Conservation (phyloP, 108 stramenopile species). For the Epithemia pelagica region DNA sequence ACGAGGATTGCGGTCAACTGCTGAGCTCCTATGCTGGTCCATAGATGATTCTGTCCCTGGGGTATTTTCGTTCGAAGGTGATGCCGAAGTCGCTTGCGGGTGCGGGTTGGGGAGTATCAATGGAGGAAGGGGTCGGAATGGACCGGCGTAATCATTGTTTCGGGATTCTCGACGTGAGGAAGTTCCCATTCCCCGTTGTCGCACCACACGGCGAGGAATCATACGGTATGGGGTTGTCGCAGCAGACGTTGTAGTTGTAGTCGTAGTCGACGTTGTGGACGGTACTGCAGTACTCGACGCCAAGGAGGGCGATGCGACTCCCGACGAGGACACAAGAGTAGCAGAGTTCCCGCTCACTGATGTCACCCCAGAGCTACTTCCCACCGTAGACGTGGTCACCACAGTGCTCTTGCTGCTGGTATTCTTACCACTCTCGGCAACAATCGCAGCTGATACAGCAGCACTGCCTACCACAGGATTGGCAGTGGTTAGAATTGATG, state of each 20-base stretch:
- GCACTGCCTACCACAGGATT: not conserved
- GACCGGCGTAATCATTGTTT: too few species aligned
- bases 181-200: conserved; percentile 3
- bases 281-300: not conserved
- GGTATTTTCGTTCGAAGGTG: conserved; percentile 21
- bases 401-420: too few species aligned
- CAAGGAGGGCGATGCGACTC: not conserved
- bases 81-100: conserved; percentile 17
- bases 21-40: too few species aligned
- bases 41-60: conserved; percentile 13
- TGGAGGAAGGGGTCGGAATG: too few species aligned
- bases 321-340: not conserved
- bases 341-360: too few species aligned
- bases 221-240: not conserved
- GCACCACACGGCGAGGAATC: conserved; percentile 15
- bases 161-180: conserved; percentile 23
- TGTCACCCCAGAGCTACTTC: too few species aligned
- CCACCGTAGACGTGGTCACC: conserved; percentile 14
- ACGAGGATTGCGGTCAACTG: conserved; percentile 5
- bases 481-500: not conserved
- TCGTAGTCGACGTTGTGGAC: not conserved
- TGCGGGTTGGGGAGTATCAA: too few species aligned
- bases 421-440: conserved; percentile 6
- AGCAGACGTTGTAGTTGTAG: not conserved
- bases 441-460: not conserved